Conservation (phyloP, 2,329 filamentous ascomycete genomes). For the Xylaria sp. region DNA sequence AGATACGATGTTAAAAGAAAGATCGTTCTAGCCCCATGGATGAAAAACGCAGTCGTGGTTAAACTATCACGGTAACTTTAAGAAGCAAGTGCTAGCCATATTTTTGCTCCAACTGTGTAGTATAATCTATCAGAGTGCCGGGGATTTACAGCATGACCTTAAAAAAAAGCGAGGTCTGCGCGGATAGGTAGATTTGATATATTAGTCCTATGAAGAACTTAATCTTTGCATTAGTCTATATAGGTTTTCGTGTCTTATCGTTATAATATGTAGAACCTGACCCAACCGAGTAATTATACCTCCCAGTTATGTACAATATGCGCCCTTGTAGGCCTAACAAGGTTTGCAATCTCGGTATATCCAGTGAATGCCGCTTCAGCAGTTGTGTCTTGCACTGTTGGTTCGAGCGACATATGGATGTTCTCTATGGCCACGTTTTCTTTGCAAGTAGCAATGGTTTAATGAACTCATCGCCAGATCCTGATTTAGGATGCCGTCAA, state of each 20-base stretch:
- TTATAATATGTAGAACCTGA: slow-evolving; percentile 41
- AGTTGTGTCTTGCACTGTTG: slow-evolving; percentile 19
- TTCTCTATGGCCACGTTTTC: slow-evolving; percentile 13
- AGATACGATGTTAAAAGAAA: no score
- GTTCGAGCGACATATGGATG: neutral
- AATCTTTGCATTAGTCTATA: slow-evolving; percentile 33
- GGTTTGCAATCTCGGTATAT: slow-evolving; percentile 6
- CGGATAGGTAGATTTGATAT: no score
- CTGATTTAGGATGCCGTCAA: neutral
- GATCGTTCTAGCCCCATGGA: no score
- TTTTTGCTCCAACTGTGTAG: no score
- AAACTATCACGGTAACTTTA: no score
- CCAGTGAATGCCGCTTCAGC: neutral
- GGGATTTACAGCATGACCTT: no score
- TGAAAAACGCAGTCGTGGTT: no score
- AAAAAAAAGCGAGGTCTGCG: no score
- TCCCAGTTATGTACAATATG: slow-evolving; percentile 31
- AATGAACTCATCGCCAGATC: neutral
- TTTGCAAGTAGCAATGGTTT: slow-evolving; percentile 8
- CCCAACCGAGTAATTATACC: slow-evolving; percentile 40
- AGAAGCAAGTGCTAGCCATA: no score
- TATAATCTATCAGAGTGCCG: no score
- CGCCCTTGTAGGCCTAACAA: slow-evolving; percentile 11
- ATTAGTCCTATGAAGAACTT: slow-evolving; percentile 28
- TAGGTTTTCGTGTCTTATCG: slow-evolving; percentile 28